Percentiles rank a stretch among this genome's conserved stretches.
Conservation (phyloP, 768 basidiomycete species). For the Tremella fuciformis region DNA sequence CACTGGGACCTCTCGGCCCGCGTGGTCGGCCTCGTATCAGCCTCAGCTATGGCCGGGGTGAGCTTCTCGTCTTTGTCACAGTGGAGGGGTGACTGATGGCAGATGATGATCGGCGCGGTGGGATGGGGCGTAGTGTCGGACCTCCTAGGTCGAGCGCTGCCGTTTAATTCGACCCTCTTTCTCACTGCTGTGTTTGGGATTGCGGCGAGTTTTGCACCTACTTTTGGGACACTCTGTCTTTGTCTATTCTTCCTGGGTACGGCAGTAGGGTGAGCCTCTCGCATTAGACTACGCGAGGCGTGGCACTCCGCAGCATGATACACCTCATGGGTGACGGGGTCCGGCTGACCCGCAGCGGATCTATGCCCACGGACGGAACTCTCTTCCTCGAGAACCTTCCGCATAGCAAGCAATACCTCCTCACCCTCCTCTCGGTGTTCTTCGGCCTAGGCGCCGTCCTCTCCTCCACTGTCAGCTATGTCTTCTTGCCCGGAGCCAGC, state of each 20-base stretch:
- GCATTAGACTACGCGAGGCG: not conserved
- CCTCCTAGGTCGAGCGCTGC: constrained; percentile 76
- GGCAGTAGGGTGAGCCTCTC: constrained; percentile 74
- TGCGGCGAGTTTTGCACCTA: constrained; percentile 68
- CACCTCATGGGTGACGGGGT: not conserved
- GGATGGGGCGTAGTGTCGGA: constrained; percentile 90
- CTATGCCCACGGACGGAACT: constrained; percentile 93
- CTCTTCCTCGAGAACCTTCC: constrained; percentile 81
- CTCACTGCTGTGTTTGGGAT: constrained; percentile 87
- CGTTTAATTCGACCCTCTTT: constrained; percentile 89
- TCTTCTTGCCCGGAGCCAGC: constrained; percentile 67
- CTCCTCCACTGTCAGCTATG: constrained; percentile 72
- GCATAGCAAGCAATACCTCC: constrained; percentile 81
- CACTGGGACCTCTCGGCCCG: constrained; percentile 75
- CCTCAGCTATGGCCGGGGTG: constrained; percentile 59
- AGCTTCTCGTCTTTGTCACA: constrained; percentile 14
- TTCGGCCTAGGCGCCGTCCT: constrained; percentile 90
- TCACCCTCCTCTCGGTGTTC: constrained; percentile 89
- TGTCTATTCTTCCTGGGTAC: constrained; percentile 84
- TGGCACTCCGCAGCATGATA: not conserved
- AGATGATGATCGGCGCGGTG: constrained; percentile 96
- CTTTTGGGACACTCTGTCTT: constrained; percentile 68
- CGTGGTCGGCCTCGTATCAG: constrained; percentile 76
- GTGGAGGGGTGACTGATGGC: constrained; percentile 59
- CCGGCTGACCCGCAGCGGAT: constrained; percentile 61